Evolutionary conservation across 148 eudicot species (phyloP).

Genomic region (Gaultheria prostrata): DNA sequence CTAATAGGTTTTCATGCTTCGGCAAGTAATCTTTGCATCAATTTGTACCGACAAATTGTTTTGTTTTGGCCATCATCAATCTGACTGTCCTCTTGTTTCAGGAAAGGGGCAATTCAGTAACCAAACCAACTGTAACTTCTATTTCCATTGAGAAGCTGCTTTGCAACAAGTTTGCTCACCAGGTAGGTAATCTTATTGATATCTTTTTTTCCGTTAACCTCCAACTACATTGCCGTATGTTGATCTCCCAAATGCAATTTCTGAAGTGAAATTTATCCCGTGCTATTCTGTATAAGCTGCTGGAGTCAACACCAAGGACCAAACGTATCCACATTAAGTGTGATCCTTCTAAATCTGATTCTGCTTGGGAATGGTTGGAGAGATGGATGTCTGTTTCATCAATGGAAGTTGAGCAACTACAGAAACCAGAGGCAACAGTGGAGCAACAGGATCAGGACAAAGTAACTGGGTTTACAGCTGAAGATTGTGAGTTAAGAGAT

Average conservation of each 20-base stretch:
- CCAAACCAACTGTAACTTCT: slow-evolving; percentile 31
- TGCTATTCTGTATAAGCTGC: slow-evolving; percentile 39
- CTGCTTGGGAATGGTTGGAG: slow-evolving; percentile 90
- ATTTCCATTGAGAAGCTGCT: slow-evolving; percentile 67
- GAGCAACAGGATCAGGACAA: slow-evolving; percentile 24
- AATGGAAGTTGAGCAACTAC: slow-evolving; percentile 21
- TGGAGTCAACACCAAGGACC: slow-evolving; percentile 72
- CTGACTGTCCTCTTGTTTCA: slow-evolving; percentile 30
- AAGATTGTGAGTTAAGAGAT: slow-evolving; percentile 29
- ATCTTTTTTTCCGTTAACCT: neutral
- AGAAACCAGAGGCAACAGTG: slow-evolving; percentile 20
- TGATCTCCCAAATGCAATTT: neutral
- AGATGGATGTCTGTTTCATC: slow-evolving; percentile 80
- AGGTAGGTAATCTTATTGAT: slow-evolving; percentile 62
- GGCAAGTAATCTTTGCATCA: slow-evolving; percentile 3
- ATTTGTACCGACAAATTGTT: neutral
- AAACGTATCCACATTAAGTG: slow-evolving; percentile 61
- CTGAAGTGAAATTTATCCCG: slow-evolving; percentile 2
- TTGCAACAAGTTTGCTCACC: slow-evolving; percentile 65
- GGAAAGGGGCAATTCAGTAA: slow-evolving; percentile 34
- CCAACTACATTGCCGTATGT: neutral
- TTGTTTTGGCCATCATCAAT: neutral
- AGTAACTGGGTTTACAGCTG: slow-evolving; percentile 28
- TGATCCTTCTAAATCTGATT: slow-evolving; percentile 64
- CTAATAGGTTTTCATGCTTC: neutral